Evolutionary conservation across 179 eudicot species (phyloP).

Genomic region (Pouteria campechiana): DNA sequence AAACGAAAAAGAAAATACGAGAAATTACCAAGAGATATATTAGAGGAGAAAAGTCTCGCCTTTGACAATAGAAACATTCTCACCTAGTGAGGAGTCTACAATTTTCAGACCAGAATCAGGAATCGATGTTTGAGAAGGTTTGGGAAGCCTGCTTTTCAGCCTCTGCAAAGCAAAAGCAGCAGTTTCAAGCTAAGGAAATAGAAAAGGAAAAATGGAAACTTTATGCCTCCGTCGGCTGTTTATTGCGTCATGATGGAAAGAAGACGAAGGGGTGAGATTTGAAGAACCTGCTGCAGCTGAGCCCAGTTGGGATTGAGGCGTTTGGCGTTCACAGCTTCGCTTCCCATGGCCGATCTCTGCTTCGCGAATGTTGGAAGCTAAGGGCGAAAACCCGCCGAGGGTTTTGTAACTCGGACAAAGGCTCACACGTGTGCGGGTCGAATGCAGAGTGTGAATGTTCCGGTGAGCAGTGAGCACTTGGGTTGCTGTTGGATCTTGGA

Average conservation of each 20-base stretch:
- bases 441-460: too few species aligned
- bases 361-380: too few species aligned
- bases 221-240: too few species aligned
- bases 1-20: background rate
- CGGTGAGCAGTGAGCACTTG: too few species aligned
- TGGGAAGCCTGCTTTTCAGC: conserved; percentile 19
- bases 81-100: conserved; percentile 31
- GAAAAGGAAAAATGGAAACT: background rate
- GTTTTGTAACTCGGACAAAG: too few species aligned
- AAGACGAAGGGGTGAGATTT: background rate
- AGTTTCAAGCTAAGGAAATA: background rate
- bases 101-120: too few species aligned
- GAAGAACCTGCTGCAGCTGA: conserved; percentile 22
- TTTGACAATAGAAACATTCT: background rate
- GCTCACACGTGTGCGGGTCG: too few species aligned
- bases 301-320: conserved; percentile 43
- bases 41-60: background rate
- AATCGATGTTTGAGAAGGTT: conserved; percentile 9
- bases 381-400: too few species aligned
- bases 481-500: too few species aligned
- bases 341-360: too few species aligned
- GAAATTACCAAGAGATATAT: background rate
- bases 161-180: conserved; percentile 19
- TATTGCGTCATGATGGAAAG: background rate
- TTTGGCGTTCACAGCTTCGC: conserved; percentile 6